phyloP scores from a whole-genome alignment of 2,329 filamentous ascomycete genomes.

The Lecanosticta acicola region DNA sequence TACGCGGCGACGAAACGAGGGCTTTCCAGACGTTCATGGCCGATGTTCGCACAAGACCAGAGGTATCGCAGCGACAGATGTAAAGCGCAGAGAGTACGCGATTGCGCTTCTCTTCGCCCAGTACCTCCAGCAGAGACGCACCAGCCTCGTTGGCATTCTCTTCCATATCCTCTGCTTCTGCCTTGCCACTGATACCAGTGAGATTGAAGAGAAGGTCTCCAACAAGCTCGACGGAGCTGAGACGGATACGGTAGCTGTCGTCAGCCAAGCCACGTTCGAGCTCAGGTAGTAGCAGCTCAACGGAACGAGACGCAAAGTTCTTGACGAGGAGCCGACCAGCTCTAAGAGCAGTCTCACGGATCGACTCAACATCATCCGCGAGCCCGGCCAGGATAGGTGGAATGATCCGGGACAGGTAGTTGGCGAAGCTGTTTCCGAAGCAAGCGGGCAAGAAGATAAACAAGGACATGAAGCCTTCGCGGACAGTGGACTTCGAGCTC shows the following conservation, averaged over 20 bases:
- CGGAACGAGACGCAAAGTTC: constrained; percentile 92
- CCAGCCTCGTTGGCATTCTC: constrained; percentile 80
- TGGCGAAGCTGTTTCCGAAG: constrained; percentile 97
- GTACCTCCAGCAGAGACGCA: constrained; percentile 84
- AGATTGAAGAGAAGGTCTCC: constrained; percentile 97
- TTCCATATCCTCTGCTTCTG: constrained; percentile 71
- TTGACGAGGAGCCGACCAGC: constrained; percentile 93
- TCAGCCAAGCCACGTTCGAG: constrained; percentile 95
- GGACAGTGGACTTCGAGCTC: constrained; percentile 80
- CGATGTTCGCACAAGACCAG: constrained; percentile 79
- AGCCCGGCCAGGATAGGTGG: constrained; percentile 89
- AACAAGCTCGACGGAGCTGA: constrained; percentile 95
- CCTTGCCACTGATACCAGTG: constrained; percentile 79
- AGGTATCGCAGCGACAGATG: constrained; percentile 95
- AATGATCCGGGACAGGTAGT: constrained; percentile 91
- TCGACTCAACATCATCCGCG: constrained; percentile 93
- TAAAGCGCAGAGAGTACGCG: constrained; percentile 96
- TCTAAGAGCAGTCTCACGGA: constrained; percentile 90
- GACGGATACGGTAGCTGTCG: constrained; percentile 92
- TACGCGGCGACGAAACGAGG: constrained; percentile 83
- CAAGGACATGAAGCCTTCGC: constrained; percentile 98
- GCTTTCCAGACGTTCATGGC: constrained; percentile 96
- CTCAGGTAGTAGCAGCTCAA: constrained; percentile 89
- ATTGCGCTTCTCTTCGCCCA: constrained; percentile 94
- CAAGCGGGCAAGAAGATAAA: constrained; percentile 99